phyloP scores from a whole-genome alignment of 2,329 filamentous ascomycete species.

The Aspergillus oerlinghausenensis region DNA sequence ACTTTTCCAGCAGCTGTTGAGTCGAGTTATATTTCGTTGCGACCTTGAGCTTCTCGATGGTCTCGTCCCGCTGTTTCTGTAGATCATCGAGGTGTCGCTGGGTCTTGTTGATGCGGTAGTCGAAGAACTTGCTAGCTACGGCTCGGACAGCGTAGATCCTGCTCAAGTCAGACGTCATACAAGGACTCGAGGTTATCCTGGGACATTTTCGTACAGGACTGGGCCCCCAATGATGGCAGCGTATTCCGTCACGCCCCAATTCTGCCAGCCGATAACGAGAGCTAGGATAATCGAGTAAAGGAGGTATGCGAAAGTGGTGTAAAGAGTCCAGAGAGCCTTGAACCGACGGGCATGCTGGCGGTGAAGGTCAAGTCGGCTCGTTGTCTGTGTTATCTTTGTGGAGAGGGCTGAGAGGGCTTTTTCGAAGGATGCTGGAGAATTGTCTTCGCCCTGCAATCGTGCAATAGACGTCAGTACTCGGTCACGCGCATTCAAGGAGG shows the following conservation, averaged over 20 bases:
- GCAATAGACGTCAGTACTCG: slow-evolving; percentile 2
- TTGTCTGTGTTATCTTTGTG: slow-evolving; percentile 71
- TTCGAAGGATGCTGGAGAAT: slow-evolving; percentile 87
- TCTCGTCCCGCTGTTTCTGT: slow-evolving; percentile 73
- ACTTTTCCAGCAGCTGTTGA: slow-evolving; percentile 87
- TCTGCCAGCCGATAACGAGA: slow-evolving; percentile 77
- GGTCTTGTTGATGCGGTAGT: slow-evolving; percentile 70
- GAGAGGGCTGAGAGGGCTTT: slow-evolving; percentile 80
- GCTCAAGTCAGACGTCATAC: slow-evolving; percentile 1
- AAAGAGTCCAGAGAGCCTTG: slow-evolving; percentile 84
- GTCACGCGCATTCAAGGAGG: not conserved
- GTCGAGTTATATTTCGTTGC: slow-evolving; percentile 97
- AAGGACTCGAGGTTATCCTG: not conserved
- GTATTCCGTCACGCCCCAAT: slow-evolving; percentile 74
- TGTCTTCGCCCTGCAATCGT: slow-evolving; percentile 61
- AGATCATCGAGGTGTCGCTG: slow-evolving; percentile 67
- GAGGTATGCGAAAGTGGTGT: slow-evolving; percentile 84
- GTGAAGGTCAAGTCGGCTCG: slow-evolving; percentile 67
- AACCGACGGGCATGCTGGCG: slow-evolving; percentile 70
- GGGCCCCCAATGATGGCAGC: slow-evolving; percentile 73
- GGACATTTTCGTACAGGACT: slow-evolving; percentile 55
- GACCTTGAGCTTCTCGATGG: slow-evolving; percentile 89
- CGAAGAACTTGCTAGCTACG: slow-evolving; percentile 66
- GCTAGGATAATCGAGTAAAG: slow-evolving; percentile 76
- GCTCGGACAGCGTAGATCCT: slow-evolving; percentile 78